Evolutionary conservation across 805 yeast genomes (phyloP).

Genomic region (Sungouiozyma ichnusensis): DNA sequence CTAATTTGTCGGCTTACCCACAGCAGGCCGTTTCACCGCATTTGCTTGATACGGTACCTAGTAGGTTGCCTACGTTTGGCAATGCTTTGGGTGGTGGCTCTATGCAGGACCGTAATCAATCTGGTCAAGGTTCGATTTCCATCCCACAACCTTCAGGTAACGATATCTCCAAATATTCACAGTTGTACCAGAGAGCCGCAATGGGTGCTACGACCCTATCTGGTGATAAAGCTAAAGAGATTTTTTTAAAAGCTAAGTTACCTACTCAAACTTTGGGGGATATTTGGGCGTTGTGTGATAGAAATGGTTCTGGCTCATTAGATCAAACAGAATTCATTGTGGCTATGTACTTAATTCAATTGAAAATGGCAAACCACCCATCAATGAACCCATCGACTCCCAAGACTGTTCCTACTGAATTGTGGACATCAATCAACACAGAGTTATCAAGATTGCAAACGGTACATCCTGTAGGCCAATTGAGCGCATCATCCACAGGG

Average conservation of each 20-base stretch:
- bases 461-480: slow-evolving; percentile 6
- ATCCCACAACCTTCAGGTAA: slow-evolving; percentile 44
- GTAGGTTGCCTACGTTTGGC: slow-evolving; percentile 35
- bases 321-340: slow-evolving; percentile 68
- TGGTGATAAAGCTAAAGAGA: slow-evolving; percentile 75
- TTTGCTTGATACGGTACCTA: slow-evolving; percentile 21
- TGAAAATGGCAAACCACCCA: slow-evolving; percentile 51
- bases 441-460: background rate
- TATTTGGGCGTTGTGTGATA: slow-evolving; percentile 84
- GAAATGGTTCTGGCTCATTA: slow-evolving; percentile 60
- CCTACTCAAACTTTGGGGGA: slow-evolving; percentile 70
- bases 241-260: slow-evolving; percentile 80
- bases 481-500: slow-evolving; percentile 23
- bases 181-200: slow-evolving; percentile 56
- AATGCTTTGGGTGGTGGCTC: slow-evolving; percentile 55
- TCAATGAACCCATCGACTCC: slow-evolving; percentile 32
- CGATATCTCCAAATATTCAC: slow-evolving; percentile 57
- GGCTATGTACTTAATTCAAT: slow-evolving; percentile 91
- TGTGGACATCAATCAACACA: slow-evolving; percentile 31
- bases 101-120: slow-evolving; percentile 36
- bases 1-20: slow-evolving; percentile 66
- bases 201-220: slow-evolving; percentile 42
- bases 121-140: slow-evolving; percentile 10
- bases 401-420: slow-evolving; percentile 31
- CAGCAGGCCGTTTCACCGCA: slow-evolving; percentile 38